Conservation (phyloP, 768 basidiomycete genomes). For the Boletellus emodensis region DNA sequence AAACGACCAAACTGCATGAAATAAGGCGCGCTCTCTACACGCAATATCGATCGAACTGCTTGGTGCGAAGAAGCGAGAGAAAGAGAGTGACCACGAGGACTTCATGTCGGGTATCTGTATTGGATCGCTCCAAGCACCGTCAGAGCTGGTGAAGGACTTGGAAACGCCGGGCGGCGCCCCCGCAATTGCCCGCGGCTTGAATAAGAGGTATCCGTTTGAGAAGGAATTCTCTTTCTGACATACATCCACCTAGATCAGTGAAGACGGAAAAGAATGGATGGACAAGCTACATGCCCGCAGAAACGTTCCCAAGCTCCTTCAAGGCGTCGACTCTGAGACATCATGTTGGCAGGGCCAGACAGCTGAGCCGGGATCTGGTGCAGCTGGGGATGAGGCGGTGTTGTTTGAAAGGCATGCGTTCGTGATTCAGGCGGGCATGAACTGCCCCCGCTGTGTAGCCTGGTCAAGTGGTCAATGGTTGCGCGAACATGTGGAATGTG, state of each 20-base stretch:
- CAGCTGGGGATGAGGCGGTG: constrained; percentile 15
- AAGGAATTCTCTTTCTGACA: background rate
- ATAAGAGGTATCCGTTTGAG: constrained; percentile 1
- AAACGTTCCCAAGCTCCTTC: constrained; percentile 3
- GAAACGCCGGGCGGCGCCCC: constrained; percentile 22
- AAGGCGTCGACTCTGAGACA: constrained; percentile 2
- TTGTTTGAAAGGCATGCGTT: constrained; percentile 16
- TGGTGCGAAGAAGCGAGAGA: constrained; percentile 32
- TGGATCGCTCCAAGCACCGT: constrained; percentile 31
- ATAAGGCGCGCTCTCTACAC: constrained; percentile 29
- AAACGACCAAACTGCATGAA: constrained; percentile 30
- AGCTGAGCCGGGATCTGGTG: constrained; percentile 8
- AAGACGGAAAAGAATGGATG: background rate
- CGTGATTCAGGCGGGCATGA: constrained; percentile 22
- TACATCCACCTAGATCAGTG: background rate
- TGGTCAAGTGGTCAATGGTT: constrained; percentile 24
- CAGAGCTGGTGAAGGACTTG: constrained; percentile 19
- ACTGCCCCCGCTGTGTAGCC: constrained; percentile 23
- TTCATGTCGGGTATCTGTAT: constrained; percentile 37
- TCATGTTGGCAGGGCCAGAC: background rate
- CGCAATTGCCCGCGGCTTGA: constrained; percentile 13
- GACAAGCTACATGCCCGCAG: constrained; percentile 1
- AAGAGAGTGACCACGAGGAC: constrained; percentile 29
- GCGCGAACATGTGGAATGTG: constrained; percentile 33
- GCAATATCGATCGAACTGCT: constrained; percentile 33